Conservation (phyloP, 306 rosid species). For the Castanea crenata region DNA sequence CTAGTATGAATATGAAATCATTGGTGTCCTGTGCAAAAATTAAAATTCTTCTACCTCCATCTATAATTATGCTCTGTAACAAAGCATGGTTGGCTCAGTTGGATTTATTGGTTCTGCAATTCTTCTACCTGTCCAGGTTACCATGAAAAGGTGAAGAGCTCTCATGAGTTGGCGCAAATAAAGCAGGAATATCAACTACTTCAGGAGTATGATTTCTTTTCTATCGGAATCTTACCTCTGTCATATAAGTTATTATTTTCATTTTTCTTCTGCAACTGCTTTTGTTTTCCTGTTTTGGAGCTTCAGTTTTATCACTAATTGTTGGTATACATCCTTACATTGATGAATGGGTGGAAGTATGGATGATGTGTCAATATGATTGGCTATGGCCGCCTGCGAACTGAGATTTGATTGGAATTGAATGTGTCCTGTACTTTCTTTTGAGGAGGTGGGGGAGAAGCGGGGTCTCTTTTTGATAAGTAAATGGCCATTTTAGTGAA, state of each 20-base stretch:
- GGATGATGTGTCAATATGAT: not conserved
- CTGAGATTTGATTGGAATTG: not conserved
- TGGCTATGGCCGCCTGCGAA: not conserved
- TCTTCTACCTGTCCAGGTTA: slow-evolving; percentile 60
- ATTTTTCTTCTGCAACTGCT: not conserved
- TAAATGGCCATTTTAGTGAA: too few species aligned
- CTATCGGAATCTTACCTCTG: slow-evolving; percentile 18
- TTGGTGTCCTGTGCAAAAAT: not conserved
- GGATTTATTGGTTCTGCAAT: slow-evolving; percentile 12
- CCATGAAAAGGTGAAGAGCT: slow-evolving; percentile 92
- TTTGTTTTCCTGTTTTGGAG: not conserved
- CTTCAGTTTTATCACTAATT: not conserved
- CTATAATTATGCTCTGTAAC: not conserved
- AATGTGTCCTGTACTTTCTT: too few species aligned
- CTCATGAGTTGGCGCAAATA: slow-evolving; percentile 77
- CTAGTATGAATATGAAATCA: not conserved
- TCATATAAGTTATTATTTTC: slow-evolving; percentile 6
- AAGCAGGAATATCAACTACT: slow-evolving; percentile 79
- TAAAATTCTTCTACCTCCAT: not conserved
- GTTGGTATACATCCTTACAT: not conserved
- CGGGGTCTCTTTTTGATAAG: too few species aligned
- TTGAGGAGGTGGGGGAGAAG: too few species aligned
- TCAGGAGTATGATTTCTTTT: slow-evolving; percentile 57
- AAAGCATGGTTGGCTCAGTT: not conserved
- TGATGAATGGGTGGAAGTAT: not conserved